Conservation (phyloP, 345 rosid species). For the Angophora floribunda region DNA sequence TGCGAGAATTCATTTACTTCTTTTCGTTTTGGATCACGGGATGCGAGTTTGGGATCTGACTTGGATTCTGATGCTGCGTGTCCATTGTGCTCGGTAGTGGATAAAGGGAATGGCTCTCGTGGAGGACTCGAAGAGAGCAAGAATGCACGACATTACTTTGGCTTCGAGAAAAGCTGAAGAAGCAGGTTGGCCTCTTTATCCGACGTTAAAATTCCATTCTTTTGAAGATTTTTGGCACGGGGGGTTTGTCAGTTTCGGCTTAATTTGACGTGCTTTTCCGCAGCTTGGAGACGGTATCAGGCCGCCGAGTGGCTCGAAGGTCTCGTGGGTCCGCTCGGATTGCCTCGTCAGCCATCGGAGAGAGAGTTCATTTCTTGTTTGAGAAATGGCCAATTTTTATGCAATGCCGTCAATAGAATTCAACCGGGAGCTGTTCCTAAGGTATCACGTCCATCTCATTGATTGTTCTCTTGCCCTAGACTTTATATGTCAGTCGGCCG, state of each 20-base stretch:
- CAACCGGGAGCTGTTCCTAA: slow-evolving; percentile 76
- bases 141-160: slow-evolving; percentile 44
- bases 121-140: slow-evolving; percentile 40
- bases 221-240: background rate
- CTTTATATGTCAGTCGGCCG: background rate
- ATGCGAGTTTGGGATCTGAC: background rate
- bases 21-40: background rate
- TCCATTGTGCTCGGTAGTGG: background rate
- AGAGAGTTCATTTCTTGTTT: slow-evolving; percentile 79
- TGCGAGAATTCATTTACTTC: background rate
- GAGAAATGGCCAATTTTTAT: slow-evolving; percentile 74
- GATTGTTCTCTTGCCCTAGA: background rate
- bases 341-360: slow-evolving; percentile 62
- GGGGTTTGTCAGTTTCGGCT: background rate
- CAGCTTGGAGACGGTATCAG: slow-evolving; percentile 69
- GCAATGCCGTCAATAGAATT: slow-evolving; percentile 81
- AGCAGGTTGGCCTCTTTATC: slow-evolving; percentile 36
- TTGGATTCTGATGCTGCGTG: background rate
- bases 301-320: slow-evolving; percentile 71
- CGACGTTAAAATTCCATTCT: background rate
- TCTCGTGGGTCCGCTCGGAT: slow-evolving; percentile 57
- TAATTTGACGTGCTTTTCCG: background rate
- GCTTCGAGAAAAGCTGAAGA: slow-evolving; percentile 96
- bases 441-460: slow-evolving; percentile 21
- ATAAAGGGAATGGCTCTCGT: background rate